Evolutionary conservation across 2,329 filamentous ascomycete genomes (phyloP).

Genomic region (Fusarium sp.): DNA sequence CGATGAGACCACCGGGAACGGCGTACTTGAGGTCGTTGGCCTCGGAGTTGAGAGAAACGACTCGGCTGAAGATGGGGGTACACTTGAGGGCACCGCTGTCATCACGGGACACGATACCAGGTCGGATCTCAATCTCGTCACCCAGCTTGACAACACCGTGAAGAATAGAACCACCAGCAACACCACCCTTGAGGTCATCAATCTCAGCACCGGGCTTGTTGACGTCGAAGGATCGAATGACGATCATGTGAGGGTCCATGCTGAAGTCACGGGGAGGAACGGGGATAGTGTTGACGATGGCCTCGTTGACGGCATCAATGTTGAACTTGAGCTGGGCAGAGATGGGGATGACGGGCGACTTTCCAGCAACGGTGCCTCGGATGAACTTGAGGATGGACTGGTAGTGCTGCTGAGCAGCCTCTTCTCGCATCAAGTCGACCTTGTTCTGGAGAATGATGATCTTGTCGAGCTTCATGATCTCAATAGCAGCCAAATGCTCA

Average conservation of each 20-base stretch:
- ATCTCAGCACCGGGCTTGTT: slow-evolving; percentile 99
- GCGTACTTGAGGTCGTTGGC: slow-evolving; percentile 99
- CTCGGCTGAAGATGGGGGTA: slow-evolving; percentile 95
- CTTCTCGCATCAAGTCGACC: slow-evolving; percentile 97
- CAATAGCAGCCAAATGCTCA: slow-evolving; percentile 97
- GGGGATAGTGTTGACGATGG: slow-evolving; percentile 94
- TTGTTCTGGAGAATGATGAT: slow-evolving; percentile 99
- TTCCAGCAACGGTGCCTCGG: slow-evolving; percentile 94
- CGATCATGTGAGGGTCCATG: slow-evolving; percentile 95
- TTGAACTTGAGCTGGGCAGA: slow-evolving; percentile 99
- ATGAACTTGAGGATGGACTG: slow-evolving; percentile 99
- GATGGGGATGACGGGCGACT: slow-evolving; percentile 95
- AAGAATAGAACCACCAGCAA: slow-evolving; percentile 95
- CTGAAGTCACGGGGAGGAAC: slow-evolving; percentile 92
- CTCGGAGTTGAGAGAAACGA: slow-evolving; percentile 96
- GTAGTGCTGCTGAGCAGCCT: slow-evolving; percentile 92
- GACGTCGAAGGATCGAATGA: slow-evolving; percentile 99
- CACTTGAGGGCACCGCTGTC: slow-evolving; percentile 94
- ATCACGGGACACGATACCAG: slow-evolving; percentile 97
- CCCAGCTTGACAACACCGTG: slow-evolving; percentile 97
- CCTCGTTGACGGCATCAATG: slow-evolving; percentile 97
- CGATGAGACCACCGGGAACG: slow-evolving; percentile 96
- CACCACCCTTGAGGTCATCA: slow-evolving; percentile 97
- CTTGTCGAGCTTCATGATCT: slow-evolving; percentile 99
- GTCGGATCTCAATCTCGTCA: slow-evolving; percentile 98